Evolutionary conservation across 2,329 filamentous ascomycete genomes (phyloP).

Genomic region (Catunica adiposa): DNA sequence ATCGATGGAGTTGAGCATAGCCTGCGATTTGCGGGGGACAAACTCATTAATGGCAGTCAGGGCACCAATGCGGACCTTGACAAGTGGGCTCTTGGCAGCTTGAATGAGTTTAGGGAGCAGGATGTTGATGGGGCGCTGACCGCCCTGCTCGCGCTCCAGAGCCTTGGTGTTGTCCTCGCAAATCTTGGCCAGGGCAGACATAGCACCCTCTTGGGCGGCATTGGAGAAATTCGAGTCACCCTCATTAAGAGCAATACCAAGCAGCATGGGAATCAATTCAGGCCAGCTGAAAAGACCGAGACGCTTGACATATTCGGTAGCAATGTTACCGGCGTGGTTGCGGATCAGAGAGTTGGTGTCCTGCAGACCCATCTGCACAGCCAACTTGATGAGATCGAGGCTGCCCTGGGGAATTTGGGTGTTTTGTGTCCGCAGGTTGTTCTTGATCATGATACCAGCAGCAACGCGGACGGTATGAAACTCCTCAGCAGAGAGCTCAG

Average conservation of each 20-base stretch:
- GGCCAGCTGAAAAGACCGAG: conserved; percentile 85
- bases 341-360: conserved; percentile 72
- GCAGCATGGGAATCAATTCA: conserved; percentile 67
- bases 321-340: conserved; percentile 79
- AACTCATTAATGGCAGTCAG: conserved; percentile 84
- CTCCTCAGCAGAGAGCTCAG: conserved; percentile 41
- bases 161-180: conserved; percentile 89
- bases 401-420: conserved; percentile 59
- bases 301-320: conserved; percentile 74
- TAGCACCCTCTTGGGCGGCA: conserved; percentile 77
- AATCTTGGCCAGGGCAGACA: conserved; percentile 84
- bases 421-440: conserved; percentile 65
- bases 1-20: conserved; percentile 67
- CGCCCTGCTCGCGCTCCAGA: conserved; percentile 73
- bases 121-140: conserved; percentile 71
- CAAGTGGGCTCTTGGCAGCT: conserved; percentile 59
- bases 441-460: conserved; percentile 89
- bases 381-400: conserved; percentile 60
- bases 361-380: conserved; percentile 62
- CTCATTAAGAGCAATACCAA: conserved; percentile 61
- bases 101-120: conserved; percentile 82
- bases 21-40: conserved; percentile 66
- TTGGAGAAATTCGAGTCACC: conserved; percentile 37
- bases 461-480: conserved; percentile 69
- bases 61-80: conserved; percentile 65